phyloP scores from a whole-genome alignment of 2,329 filamentous ascomycete genomes.

The Paraconiothyrium sp. region DNA sequence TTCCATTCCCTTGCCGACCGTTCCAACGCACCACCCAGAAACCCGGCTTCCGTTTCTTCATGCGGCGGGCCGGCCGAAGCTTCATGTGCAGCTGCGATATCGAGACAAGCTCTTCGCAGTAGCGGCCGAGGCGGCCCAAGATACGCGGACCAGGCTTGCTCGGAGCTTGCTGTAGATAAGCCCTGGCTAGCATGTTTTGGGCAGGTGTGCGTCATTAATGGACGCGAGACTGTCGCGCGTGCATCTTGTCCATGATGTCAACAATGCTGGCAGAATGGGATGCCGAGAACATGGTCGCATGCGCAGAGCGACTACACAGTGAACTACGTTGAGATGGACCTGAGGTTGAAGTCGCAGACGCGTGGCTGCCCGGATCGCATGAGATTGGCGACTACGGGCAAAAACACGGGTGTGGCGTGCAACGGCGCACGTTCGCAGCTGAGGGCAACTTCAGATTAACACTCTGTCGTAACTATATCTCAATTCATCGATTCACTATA shows the following conservation, averaged over 20 bases:
- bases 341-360: not conserved
- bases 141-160: slow-evolving; percentile 10
- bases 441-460: not conserved
- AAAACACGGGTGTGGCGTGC: slow-evolving; percentile 1
- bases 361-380: not conserved
- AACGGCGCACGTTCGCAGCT: not conserved
- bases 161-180: not conserved
- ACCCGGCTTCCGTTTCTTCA: slow-evolving; percentile 1
- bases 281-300: not conserved
- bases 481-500: slow-evolving; percentile 4
- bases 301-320: not conserved
- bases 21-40: not conserved
- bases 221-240: not conserved
- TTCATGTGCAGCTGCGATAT: slow-evolving; percentile 3
- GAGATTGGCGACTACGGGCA: not conserved
- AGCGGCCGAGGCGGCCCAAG: slow-evolving; percentile 6
- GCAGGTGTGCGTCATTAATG: not conserved
- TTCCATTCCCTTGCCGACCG: not conserved
- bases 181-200: not conserved
- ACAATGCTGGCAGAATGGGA: not conserved
- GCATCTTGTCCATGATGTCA: not conserved
- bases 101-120: slow-evolving; percentile 13
- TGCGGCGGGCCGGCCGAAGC: not conserved
- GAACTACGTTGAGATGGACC: not conserved
- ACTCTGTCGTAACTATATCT: not conserved